Evolutionary conservation across 73 alveolate genomes (phyloP).

Genomic region (Durusdinium trenchii): DNA sequence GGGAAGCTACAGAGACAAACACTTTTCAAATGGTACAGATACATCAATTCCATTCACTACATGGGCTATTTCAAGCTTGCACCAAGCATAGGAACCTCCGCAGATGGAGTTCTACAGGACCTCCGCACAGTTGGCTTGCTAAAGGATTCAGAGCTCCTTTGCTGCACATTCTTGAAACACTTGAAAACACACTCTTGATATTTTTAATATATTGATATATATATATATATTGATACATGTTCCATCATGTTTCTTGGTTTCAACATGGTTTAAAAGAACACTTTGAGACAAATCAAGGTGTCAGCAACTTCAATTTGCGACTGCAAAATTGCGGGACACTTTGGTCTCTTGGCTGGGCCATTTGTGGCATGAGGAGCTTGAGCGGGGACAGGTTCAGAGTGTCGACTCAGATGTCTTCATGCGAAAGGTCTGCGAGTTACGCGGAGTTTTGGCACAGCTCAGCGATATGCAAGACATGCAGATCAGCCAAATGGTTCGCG

Average conservation of each 20-base stretch:
- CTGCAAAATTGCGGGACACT: constrained; percentile 70
- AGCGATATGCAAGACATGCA: constrained; percentile 92
- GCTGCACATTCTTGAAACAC: background rate
- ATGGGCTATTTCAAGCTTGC: constrained; percentile 75
- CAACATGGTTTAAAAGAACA: background rate
- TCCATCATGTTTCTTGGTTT: background rate
- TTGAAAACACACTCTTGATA: background rate
- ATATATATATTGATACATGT: no score
- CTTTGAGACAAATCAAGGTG: background rate
- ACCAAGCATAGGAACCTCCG: constrained; percentile 68
- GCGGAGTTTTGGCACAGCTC: constrained; percentile 63
- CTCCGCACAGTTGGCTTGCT: constrained; percentile 71
- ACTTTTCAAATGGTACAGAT: constrained; percentile 86
- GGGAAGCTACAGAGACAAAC: constrained; percentile 70
- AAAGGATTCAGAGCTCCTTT: background rate
- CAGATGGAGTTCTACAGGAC: constrained; percentile 83
- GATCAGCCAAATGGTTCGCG: constrained; percentile 78
- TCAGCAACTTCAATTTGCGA: constrained; percentile 47
- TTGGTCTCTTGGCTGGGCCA: constrained; percentile 82
- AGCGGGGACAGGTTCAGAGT: constrained; percentile 67
- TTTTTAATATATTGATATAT: no score
- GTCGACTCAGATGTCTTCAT: constrained; percentile 73
- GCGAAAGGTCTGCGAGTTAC: constrained; percentile 72
- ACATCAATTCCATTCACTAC: constrained; percentile 69
- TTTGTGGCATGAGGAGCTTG: constrained; percentile 88